Conservation (phyloP, 1,284 basidiomycete species). For the Cryptococcus hybrid region DNA sequence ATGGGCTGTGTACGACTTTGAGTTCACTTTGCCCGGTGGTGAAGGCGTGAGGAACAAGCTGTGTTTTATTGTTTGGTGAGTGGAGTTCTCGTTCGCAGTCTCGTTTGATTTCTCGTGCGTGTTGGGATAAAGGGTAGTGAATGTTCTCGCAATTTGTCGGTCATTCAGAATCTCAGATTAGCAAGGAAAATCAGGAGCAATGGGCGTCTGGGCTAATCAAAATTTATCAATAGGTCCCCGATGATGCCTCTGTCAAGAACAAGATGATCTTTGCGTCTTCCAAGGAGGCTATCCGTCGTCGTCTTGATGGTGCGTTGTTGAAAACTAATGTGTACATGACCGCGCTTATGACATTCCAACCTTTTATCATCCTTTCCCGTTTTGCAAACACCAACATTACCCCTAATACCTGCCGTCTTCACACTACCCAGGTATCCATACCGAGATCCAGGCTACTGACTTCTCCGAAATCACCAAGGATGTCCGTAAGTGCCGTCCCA, state of each 20-base stretch:
- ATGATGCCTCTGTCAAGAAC: conserved; percentile 77
- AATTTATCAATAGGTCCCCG: conserved; percentile 66
- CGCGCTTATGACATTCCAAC: background rate
- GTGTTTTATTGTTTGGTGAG: conserved; percentile 75
- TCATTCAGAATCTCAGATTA: background rate
- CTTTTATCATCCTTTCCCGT: background rate
- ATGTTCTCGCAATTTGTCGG: background rate
- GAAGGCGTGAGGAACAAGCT: conserved; percentile 88
- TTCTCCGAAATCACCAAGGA: conserved; percentile 72
- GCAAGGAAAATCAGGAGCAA: background rate
- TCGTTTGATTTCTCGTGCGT: background rate
- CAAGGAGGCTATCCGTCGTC: conserved; percentile 75
- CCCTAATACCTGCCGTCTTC: no score
- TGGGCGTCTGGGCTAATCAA: no score
- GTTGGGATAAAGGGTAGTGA: background rate
- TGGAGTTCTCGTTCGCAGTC: conserved; percentile 13
- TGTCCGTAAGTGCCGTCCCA: conserved; percentile 59
- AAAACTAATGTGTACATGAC: no score
- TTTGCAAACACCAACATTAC: background rate
- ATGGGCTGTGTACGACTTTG: conserved; percentile 93
- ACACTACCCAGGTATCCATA: conserved; percentile 37
- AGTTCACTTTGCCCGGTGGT: conserved; percentile 74
- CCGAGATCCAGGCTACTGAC: conserved; percentile 86
- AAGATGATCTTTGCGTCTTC: conserved; percentile 98
- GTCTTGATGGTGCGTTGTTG: conserved; percentile 53